Evolutionary conservation across 768 basidiomycete species (phyloP), one percentile per base, ranked within the genome.

Genomic region (Cubamyces sp.): DNA sequence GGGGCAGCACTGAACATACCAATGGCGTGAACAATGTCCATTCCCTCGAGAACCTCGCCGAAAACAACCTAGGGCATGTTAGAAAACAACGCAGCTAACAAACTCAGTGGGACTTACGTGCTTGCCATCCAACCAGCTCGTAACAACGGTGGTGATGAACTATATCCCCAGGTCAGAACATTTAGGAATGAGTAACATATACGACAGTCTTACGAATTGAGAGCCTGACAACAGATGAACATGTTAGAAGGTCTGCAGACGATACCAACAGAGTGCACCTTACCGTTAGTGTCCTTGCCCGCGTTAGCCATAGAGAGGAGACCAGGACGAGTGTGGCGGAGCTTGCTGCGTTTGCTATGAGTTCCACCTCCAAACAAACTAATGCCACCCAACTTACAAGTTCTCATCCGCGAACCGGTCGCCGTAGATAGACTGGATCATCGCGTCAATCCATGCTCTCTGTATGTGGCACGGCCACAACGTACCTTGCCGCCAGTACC

Each of bases 251-350:
- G 43, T 16, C 40, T 19, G 68, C 46, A 70, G 19, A 23, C 5
- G 34, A 43, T 5, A n/a, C 55, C 37, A 45, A 51, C 14, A 9
- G 6, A 47, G 52, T 51, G 53, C 11, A 6, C 2, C 64, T 3
- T 71, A 91, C 92, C 96, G 70, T 98, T 98, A 37, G 96, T 97
- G 74, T 96, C 91, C 75, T 87, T 89, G 71, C 88, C 89, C 57
- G 94, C 87, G 70, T 97, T 98, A 51, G 96, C 96, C 96, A 98
- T 97, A 2, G 94, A 95, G 61, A 96, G 84, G 59, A 84, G 81
- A 64, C 96, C 96, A 52, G 92, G 85, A 40, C 86, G 87, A 69
- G 91, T 91, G 82, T 99, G 96, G 74, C 87, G 88, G 75, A 98
- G 91, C 84, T 98, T 97, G 84, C 95, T 97, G 68, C 26, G 37